Evolutionary conservation across 148 eudicot genomes (phyloP).

Genomic region (Amaranthus hypochondriacus): DNA sequence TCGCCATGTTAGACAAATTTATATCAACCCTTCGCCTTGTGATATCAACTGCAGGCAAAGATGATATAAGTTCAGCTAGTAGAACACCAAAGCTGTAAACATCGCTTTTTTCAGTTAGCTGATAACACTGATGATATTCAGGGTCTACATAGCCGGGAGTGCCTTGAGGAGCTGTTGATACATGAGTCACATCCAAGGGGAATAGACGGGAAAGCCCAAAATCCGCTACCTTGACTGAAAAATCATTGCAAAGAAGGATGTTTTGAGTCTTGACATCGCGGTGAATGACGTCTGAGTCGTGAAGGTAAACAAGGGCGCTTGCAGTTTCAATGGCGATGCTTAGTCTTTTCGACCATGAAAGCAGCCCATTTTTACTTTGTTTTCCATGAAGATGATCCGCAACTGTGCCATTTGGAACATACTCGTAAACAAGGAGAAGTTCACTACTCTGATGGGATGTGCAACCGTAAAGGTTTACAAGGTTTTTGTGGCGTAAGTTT

Average conservation of each 20-base stretch:
- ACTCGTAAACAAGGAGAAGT: conserved; percentile 68
- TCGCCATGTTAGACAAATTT: conserved; percentile 26
- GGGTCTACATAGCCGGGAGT: conserved; percentile 10
- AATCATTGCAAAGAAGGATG: conserved; percentile 43
- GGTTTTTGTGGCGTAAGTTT: conserved; percentile 49
- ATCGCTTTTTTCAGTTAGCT: conserved; percentile 32
- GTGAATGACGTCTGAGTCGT: conserved; percentile 47
- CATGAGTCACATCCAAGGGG: conserved; percentile 31
- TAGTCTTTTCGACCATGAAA: conserved; percentile 39
- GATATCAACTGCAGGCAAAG: conserved; percentile 36
- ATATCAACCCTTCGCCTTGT: conserved; percentile 31
- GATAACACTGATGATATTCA: conserved; percentile 36
- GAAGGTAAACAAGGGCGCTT: conserved; percentile 43
- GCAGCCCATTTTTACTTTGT: conserved; percentile 17
- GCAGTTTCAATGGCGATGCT: conserved; percentile 52
- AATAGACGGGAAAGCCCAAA: conserved; percentile 35
- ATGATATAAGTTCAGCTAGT: conserved; percentile 32
- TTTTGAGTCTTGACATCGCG: conserved; percentile 56
- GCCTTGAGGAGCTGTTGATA: conserved; percentile 40
- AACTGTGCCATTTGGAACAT: conserved; percentile 59
- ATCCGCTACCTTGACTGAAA: conserved; percentile 36
- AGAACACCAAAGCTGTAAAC: conserved; percentile 38
- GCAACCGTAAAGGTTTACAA: conserved; percentile 68
- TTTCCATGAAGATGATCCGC: conserved; percentile 24
- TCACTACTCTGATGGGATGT: conserved; percentile 42